A percentile compares a stretch with the other conserved stretches of the same genome.
phyloP scores from a whole-genome alignment of 768 basidiomycete species.

The Pleurotus platypus region DNA sequence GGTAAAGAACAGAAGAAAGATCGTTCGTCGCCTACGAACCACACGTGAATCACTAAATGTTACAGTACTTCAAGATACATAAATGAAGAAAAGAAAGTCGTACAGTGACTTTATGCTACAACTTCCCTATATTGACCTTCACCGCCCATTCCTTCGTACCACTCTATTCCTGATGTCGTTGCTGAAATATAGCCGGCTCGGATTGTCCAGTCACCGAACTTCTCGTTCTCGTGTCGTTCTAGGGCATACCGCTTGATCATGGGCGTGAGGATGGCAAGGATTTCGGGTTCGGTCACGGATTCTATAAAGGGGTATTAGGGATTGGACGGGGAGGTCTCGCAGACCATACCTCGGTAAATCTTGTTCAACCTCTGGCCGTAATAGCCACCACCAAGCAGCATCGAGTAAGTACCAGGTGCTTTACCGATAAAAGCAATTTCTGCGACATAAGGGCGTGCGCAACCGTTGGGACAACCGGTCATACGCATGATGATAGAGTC shows the following conservation, averaged over 20 bases:
- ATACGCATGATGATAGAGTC: constrained; percentile 98
- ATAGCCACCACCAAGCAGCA: constrained; percentile 96
- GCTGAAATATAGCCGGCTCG: constrained; percentile 87
- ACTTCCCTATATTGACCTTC: constrained; percentile 54
- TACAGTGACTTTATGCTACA: constrained; percentile 6
- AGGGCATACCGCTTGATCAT: constrained; percentile 95
- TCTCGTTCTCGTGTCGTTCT: constrained; percentile 84
- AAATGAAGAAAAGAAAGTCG: too few relatives aligned
- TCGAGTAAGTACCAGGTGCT: constrained; percentile 86
- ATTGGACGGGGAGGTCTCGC: neutral
- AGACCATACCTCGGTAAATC: constrained; percentile 75
- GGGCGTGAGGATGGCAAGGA: constrained; percentile 80
- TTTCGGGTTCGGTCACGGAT: constrained; percentile 87
- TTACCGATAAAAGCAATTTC: constrained; percentile 97
- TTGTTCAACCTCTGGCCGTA: constrained; percentile 94
- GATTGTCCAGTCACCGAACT: constrained; percentile 94
- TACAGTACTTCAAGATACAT: too few relatives aligned
- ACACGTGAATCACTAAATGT: too few relatives aligned
- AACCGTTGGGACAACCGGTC: constrained; percentile 96
- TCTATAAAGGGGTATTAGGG: constrained; percentile 37
- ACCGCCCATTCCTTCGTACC: constrained; percentile 85
- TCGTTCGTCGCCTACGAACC: too few relatives aligned
- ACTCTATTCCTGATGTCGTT: constrained; percentile 77
- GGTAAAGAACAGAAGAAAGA: too few relatives aligned
- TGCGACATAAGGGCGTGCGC: constrained; percentile 90